Conservation (phyloP, 495 filamentous ascomycete genomes). For the Elaphomyces granulatus region DNA sequence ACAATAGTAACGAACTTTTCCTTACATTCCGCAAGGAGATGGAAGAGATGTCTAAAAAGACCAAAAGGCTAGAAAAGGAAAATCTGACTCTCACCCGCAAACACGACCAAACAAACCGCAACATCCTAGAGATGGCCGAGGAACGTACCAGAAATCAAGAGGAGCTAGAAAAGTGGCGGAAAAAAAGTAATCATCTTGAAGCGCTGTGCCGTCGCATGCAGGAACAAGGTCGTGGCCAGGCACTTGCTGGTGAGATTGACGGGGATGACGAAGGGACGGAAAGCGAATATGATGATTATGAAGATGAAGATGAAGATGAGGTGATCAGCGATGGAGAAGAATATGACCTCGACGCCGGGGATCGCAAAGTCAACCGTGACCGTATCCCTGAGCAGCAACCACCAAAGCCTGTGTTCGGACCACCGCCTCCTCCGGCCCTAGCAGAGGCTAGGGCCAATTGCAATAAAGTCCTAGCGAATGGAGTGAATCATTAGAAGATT, state of each 20-base stretch:
- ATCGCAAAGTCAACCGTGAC: constrained; percentile 20
- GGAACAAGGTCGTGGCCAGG: constrained; percentile 65
- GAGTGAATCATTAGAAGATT: too few relatives aligned
- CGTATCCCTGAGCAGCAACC: constrained; percentile 21
- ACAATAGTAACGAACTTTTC: constrained; percentile 97
- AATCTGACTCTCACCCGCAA: constrained; percentile 84
- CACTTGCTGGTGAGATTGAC: constrained; percentile 41
- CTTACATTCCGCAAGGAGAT: constrained; percentile 97
- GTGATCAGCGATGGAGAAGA: constrained; percentile 48
- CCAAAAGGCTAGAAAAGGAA: constrained; percentile 92
- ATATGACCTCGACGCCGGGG: constrained; percentile 47
- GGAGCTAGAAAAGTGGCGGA: constrained; percentile 65
- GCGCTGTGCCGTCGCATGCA: constrained; percentile 91
- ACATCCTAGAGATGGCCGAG: constrained; percentile 97
- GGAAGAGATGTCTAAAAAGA: constrained; percentile 99
- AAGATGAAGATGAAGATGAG: constrained; percentile 64
- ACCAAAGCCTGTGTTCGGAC: constrained; percentile 37
- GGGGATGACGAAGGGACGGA: constrained; percentile 59
- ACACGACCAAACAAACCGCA: constrained; percentile 83
- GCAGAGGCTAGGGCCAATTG: constrained; percentile 32
- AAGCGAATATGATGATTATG: constrained; percentile 57
- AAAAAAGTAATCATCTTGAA: constrained; percentile 85
- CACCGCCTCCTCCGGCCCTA: constrained; percentile 41
- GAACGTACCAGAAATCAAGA: constrained; percentile 71
- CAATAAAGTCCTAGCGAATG: constrained; percentile 20